Base-by-base conservation (phyloP, 2,329 filamentous ascomycete species). In the Didymella lethalis region DNA sequence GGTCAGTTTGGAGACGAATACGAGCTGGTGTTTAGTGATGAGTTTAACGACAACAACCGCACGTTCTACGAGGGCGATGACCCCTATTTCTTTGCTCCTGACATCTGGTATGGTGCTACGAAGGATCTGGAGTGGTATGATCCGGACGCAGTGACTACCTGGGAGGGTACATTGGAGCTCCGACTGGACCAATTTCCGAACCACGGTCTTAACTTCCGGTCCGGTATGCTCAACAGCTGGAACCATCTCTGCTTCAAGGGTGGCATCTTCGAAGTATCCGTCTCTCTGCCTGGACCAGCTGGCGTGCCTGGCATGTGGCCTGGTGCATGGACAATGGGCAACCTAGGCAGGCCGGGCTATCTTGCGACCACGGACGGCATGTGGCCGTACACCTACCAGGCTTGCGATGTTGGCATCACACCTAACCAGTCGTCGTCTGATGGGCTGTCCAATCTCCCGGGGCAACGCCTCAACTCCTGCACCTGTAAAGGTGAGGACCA, bases 31-130 rank as follows among this genome's bases (percentile, higher is more conserved):
- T 86, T 85, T 66, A 85, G 83, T 57, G 84, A 86, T 57, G 84
- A 86, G 61, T 86, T 86, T 72, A 85, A 85, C 59, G 73, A 78
- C 8, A 71, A 80, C 38, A 82, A 82, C 52, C 75, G 84, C 29
- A 84, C 83, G 0, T 86, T 86, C 64, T 86, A 85, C 61, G 77
- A 80, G 29, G 84, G 83, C n/a, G 84, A 86, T 62, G 84, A 86
- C 64, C 82, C 84, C 1, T 86, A 81, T 68, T 86, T 81, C 77
- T 81, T 75, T 32, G 83, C 81, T 12, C 78, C 80, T 14, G 78
- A 86, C 63, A 74, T 85, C 47, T 85, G 84, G 82, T 86, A 86
- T 69, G 82, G 81, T 43, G 81, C 81, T 7, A 84, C 82, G 3
- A 68, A 78, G 52, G 82, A 84, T 67, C 60, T 84, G 50, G 81